phyloP scores from a whole-genome alignment of 345 rosid species.

The Turritis glabra region DNA sequence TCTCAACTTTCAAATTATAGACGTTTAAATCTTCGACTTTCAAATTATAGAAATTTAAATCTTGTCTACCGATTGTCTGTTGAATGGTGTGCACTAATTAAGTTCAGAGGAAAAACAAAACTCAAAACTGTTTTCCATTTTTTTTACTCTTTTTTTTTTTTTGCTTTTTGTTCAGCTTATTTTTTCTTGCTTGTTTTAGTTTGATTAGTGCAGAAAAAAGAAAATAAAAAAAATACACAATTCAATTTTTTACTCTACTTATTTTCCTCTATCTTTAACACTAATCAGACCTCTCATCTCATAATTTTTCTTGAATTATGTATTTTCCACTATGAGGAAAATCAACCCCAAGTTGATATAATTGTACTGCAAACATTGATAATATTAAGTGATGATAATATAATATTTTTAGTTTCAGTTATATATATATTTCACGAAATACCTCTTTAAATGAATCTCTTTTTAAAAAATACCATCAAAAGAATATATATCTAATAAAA shows the following conservation, averaged over 20 bases:
- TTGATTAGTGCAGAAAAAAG: not conserved
- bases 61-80: no score
- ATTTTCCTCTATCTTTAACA: not conserved
- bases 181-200: not conserved
- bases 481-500: not conserved
- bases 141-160: no score
- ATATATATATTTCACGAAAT: not conserved
- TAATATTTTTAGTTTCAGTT: not conserved
- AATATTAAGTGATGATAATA: not conserved
- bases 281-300: not conserved
- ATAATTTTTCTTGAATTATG: not conserved
- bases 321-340: not conserved
- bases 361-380: slow-evolving; percentile 1
- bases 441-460: not conserved
- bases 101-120: no score
- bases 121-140: no score
- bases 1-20: no score
- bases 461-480: not conserved
- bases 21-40: no score
- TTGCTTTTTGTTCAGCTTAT: not conserved
- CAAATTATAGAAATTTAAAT: no score
- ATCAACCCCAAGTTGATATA: slow-evolving; percentile 12
- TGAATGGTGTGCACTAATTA: no score
- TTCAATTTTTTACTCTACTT: not conserved
- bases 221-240: not conserved